These are phyloP conservation scores for Aspergillus jensenii DNA, from an alignment of 2,329 filamentous ascomycete genomes.

Conservation along the genomic window DNA sequence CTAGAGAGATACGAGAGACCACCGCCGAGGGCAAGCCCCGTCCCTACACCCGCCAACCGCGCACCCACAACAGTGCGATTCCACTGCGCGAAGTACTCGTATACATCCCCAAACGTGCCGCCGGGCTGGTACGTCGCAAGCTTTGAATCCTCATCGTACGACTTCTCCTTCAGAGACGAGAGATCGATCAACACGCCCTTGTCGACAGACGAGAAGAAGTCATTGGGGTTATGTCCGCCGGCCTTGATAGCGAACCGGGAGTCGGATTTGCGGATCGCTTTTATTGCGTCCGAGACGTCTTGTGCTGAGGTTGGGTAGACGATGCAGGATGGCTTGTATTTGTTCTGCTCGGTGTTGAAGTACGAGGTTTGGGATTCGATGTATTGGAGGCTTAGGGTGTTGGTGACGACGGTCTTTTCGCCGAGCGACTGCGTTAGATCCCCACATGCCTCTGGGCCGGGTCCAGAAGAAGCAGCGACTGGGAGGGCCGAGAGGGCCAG, in stretches of 20 bases:
- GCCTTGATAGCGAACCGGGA: slow-evolving; percentile 12
- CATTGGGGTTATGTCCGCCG: slow-evolving; percentile 10
- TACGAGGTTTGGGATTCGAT: neutral
- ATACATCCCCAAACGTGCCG: slow-evolving; percentile 6
- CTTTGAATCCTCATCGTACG: neutral
- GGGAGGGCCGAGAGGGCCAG: neutral
- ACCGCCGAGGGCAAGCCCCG: slow-evolving; percentile 2
- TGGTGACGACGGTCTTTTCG: slow-evolving; percentile 2
- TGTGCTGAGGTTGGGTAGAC: slow-evolving; percentile 18
- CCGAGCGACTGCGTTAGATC: slow-evolving; percentile 1
- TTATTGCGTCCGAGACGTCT: slow-evolving; percentile 19
- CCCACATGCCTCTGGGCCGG: slow-evolving; percentile 1
- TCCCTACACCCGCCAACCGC: slow-evolving; percentile 5
- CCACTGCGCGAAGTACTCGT: slow-evolving; percentile 4
- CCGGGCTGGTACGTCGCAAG: slow-evolving; percentile 10
- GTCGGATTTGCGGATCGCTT: slow-evolving; percentile 1
- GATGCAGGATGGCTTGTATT: slow-evolving; percentile 18
- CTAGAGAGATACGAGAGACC: slow-evolving; percentile 9
- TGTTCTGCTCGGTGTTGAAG: slow-evolving; percentile 11
- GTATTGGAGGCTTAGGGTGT: neutral
- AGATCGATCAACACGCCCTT: slow-evolving; percentile 9
- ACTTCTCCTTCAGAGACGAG: neutral
- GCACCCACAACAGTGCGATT: slow-evolving; percentile 12
- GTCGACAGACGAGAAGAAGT: slow-evolving; percentile 12
- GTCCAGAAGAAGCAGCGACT: neutral